These are phyloP conservation scores for Tilletia horrida DNA, from an alignment of 1,284 basidiomycete species.

Conservation along the genomic window DNA sequence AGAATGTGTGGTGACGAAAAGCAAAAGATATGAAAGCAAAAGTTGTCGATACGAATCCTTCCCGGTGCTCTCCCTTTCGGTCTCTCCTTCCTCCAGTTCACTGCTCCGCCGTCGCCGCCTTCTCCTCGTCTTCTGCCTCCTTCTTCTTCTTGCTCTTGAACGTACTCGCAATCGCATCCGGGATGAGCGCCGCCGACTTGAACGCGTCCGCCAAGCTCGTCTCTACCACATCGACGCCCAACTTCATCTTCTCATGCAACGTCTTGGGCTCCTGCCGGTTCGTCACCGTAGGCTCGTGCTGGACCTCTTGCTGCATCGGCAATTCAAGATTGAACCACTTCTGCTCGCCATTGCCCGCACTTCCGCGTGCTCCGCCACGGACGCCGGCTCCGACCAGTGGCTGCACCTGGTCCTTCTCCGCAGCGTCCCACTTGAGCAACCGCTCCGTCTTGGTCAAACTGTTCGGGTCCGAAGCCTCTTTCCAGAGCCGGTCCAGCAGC, in stretches of 20 bases:
- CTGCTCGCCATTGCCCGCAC: not conserved
- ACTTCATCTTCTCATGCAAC: not conserved
- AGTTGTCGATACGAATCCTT: too few species aligned
- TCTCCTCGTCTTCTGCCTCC: not conserved
- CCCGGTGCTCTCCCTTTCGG: too few species aligned
- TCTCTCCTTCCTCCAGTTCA: too few species aligned
- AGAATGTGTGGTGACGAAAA: too few species aligned
- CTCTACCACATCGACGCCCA: constrained; percentile 5
- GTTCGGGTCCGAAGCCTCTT: constrained; percentile 26
- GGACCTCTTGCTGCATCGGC: not conserved
- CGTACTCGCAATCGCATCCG: not conserved
- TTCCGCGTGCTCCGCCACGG: not conserved
- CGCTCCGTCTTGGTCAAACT: constrained; percentile 10
- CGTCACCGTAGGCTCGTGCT: constrained; percentile 3
- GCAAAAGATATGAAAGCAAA: too few species aligned
- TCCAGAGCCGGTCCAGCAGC: constrained; percentile 27
- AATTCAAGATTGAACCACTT: not conserved
- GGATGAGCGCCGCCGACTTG: not conserved
- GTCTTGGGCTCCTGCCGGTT: not conserved
- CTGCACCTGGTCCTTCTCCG: constrained; percentile 9
- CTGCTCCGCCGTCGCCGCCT: not conserved
- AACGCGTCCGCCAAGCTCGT: constrained; percentile 3
- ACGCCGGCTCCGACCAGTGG: not conserved
- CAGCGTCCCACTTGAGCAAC: not conserved
- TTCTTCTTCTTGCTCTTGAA: not conserved